Base-by-base conservation (phyloP, 2,329 filamentous ascomycete species). In the Xylariaceae sp. region DNA sequence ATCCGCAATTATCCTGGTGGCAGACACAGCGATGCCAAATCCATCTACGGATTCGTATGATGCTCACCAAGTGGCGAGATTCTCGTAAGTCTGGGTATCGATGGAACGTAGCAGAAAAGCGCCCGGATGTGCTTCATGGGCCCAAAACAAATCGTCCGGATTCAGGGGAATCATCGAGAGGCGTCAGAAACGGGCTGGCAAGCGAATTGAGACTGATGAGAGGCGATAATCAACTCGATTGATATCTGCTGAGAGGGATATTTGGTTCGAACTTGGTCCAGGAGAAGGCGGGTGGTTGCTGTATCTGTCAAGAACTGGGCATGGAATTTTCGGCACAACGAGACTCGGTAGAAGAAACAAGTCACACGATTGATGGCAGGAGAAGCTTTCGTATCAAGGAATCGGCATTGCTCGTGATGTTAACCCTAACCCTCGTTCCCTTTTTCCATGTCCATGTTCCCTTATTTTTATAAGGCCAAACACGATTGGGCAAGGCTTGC, bases 391-490 rank as follows among this genome's bases (percentile, higher is more conserved):
- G 58, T 56, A 58, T 60, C 30, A 58, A 60, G 58, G 55, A 62
- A 49, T 62, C 39, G 55, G 54, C 52, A 60, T 62, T 62, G 57
- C 58, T 62, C 61, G 53, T 62, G 45, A 60, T 58, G 37, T 47
- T 60, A 37, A 62, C 55, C 55, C 58, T 60, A 57, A 50, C 55
- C 61, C 58, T 57, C 55, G 51, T 45, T 44, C 37, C 54, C n/a
- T 23, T 56, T 30, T 60, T 55, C 55, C 45, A 60, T 60, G 57
- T 58, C 48, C 55, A 35, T 42, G 45, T 54, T 58, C 51, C 58
- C 37, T 51, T 60, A 30, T 30, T 30, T 30, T 30, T 53, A 56
- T 18, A 37, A 42, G 58, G 51, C 35, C 52, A 58, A 51, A 45
- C 50, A 42, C 50, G 37, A 30, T 50, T 58, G 44, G 44, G 52